Percentiles rank a stretch among this genome's conserved stretches.
Conservation (phyloP, 1,284 basidiomycete genomes). For the Trichosporon coremiiforme region DNA sequence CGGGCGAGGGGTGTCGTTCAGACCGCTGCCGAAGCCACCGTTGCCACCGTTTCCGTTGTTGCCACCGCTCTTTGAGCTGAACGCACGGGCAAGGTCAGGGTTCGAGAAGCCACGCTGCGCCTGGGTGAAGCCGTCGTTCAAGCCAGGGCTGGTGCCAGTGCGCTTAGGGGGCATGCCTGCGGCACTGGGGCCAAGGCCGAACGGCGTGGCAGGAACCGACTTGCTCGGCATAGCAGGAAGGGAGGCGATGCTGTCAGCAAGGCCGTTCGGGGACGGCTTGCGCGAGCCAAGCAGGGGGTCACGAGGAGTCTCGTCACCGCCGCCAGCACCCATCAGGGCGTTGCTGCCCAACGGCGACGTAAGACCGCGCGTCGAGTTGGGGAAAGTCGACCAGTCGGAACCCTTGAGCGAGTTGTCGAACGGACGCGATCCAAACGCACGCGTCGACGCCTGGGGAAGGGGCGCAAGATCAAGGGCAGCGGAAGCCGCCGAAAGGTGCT, state of each 20-base stretch:
- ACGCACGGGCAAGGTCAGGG: slow-evolving; percentile 57
- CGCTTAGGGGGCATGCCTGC: slow-evolving; percentile 38
- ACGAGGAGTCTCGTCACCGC: slow-evolving; percentile 50
- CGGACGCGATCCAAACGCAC: slow-evolving; percentile 64
- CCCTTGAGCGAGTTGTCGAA: slow-evolving; percentile 66
- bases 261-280: slow-evolving; percentile 49
- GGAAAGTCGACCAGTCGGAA: slow-evolving; percentile 92
- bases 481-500: slow-evolving; percentile 80
- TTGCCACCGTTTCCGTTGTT: slow-evolving; percentile 21
- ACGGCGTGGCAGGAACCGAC: slow-evolving; percentile 55
- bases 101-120: slow-evolving; percentile 56
- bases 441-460: slow-evolving; percentile 75
- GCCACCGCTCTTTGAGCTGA: slow-evolving; percentile 77
- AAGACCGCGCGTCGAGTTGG: slow-evolving; percentile 56
- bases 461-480: slow-evolving; percentile 91
- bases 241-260: slow-evolving; percentile 55
- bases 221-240: slow-evolving; percentile 56
- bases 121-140: slow-evolving; percentile 46
- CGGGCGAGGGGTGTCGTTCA: slow-evolving; percentile 51
- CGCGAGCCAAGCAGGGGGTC: slow-evolving; percentile 30
- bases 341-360: slow-evolving; percentile 61
- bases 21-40: slow-evolving; percentile 39
- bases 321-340: slow-evolving; percentile 61
- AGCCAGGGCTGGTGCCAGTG: slow-evolving; percentile 42
- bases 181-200: slow-evolving; percentile 41